phyloP scores from a whole-genome alignment of 768 basidiomycete genomes.

The Russula foetens region DNA sequence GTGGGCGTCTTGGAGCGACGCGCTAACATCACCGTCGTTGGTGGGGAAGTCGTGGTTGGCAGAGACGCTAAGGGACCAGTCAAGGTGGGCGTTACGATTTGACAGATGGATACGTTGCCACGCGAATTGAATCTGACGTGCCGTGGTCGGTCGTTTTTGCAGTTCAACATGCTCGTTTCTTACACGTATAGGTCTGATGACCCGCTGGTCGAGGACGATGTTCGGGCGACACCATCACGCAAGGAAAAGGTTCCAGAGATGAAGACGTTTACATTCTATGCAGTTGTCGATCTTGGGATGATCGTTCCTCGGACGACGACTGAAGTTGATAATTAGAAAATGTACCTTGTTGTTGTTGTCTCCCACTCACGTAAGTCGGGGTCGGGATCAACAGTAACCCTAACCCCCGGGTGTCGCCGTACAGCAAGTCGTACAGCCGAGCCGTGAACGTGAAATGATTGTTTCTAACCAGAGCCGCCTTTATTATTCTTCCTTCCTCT shows the following conservation, averaged over 20 bases:
- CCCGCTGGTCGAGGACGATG: constrained; percentile 54
- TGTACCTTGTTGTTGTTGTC: not conserved
- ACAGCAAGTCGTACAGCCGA: not conserved
- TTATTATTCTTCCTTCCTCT: not conserved
- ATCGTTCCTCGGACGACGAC: constrained; percentile 42
- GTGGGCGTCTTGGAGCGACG: constrained; percentile 83
- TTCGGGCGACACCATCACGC: constrained; percentile 30
- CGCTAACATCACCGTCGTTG: constrained; percentile 83
- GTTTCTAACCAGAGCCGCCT: not conserved
- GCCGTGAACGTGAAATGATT: not conserved
- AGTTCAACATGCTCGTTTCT: constrained; percentile 93
- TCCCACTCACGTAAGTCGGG: not conserved
- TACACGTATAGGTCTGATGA: constrained; percentile 95
- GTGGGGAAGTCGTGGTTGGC: constrained; percentile 81
- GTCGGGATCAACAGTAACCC: not conserved
- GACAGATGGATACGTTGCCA: not conserved
- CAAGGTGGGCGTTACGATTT: constrained; percentile 46
- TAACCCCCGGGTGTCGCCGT: no score
- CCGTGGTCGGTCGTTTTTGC: not conserved
- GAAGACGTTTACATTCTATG: constrained; percentile 88
- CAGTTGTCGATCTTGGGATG: constrained; percentile 68
- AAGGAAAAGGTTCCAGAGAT: constrained; percentile 54
- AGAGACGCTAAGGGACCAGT: constrained; percentile 71
- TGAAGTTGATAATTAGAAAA: constrained; percentile 17
- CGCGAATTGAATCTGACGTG: not conserved